Evolutionary conservation across 106 monocot genomes (phyloP).

Genomic region (Chionographis japonica): DNA sequence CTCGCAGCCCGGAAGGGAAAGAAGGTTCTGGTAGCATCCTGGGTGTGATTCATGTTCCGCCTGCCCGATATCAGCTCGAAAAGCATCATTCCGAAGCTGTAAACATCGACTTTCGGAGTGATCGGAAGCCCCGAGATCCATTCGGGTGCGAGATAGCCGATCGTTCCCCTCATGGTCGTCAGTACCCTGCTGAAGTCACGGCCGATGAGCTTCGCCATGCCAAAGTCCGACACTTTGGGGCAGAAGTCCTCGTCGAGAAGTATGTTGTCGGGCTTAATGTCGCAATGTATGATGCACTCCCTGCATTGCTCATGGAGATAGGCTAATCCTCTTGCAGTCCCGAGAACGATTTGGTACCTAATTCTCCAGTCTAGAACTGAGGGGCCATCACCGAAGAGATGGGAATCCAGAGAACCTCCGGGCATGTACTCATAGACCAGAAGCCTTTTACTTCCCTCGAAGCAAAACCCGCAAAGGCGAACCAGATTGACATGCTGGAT

Average conservation of each 20-base stretch:
- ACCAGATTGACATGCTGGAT: constrained; percentile 40
- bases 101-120: constrained; percentile 49
- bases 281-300: constrained; percentile 41
- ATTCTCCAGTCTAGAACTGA: constrained; percentile 14
- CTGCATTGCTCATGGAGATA: constrained; percentile 42
- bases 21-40: constrained; percentile 5
- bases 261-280: constrained; percentile 46
- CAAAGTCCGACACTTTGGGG: constrained; percentile 57
- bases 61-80: constrained; percentile 51
- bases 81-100: constrained; percentile 62
- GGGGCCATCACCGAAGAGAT: constrained; percentile 12
- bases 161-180: constrained; percentile 59
- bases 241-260: constrained; percentile 36
- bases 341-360: constrained; percentile 24
- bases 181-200: constrained; percentile 49
- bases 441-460: constrained; percentile 9
- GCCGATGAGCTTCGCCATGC: constrained; percentile 58
- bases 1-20: constrained; percentile 41
- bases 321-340: constrained; percentile 23
- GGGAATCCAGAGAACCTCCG: constrained; percentile 16
- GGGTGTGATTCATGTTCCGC: constrained; percentile 22
- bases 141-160: constrained; percentile 63
- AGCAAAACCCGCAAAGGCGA: constrained; percentile 21
- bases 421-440: constrained; percentile 39
- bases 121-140: constrained; percentile 56